phyloP scores from a whole-genome alignment of 2,329 filamentous ascomycete species.

The Cladosporium sp. region DNA sequence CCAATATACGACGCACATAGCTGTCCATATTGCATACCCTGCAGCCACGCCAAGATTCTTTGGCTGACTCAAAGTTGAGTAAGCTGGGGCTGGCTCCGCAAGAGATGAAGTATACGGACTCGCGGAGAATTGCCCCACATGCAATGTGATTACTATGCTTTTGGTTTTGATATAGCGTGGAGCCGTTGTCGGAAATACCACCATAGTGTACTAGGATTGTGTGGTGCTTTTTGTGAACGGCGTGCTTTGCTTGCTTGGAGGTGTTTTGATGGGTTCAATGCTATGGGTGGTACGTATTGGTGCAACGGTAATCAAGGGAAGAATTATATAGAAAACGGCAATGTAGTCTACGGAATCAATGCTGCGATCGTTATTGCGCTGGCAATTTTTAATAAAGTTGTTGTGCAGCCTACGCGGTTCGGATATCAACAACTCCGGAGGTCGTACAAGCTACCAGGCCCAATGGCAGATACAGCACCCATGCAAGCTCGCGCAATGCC shows the following conservation, averaged over 20 bases:
- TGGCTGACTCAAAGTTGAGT: constrained; percentile 11
- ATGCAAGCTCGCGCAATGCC: background rate
- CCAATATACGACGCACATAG: background rate
- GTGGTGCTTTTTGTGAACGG: background rate
- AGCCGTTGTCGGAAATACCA: background rate
- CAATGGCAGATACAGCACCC: background rate
- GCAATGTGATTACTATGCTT: constrained; percentile 4
- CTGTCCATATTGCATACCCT: background rate
- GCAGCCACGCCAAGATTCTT: constrained; percentile 3
- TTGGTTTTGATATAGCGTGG: background rate
- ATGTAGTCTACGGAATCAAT: background rate
- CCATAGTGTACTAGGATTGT: background rate
- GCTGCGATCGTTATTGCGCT: too few relatives aligned
- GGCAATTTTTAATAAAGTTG: too few relatives aligned
- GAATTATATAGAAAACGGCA: background rate
- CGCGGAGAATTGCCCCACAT: background rate
- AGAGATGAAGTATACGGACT: background rate
- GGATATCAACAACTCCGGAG: background rate
- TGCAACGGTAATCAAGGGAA: background rate
- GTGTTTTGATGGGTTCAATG: background rate
- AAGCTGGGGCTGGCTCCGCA: background rate
- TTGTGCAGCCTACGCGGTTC: background rate
- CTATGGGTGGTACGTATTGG: background rate
- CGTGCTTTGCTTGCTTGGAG: background rate
- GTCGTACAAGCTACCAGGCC: background rate